A percentile compares a stretch with the other conserved stretches of the same genome.
Evolutionary conservation across 495 filamentous ascomycete species (phyloP).

Genomic region (Gamarada debralockiae): DNA sequence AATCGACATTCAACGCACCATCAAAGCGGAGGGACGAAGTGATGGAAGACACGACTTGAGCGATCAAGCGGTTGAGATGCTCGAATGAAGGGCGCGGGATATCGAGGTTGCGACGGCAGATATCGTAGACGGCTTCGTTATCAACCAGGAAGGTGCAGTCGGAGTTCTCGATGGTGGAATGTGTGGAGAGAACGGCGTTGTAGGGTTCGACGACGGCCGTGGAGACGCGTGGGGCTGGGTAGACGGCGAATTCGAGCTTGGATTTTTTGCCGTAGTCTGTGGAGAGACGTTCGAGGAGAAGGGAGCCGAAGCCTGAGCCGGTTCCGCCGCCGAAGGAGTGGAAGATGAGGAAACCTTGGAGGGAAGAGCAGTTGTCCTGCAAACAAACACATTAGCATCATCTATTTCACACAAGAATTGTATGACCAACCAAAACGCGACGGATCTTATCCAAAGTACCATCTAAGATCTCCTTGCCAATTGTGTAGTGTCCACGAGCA

Average conservation of each 20-base stretch:
- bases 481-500: constrained; percentile 89
- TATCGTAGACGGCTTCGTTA: constrained; percentile 88
- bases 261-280: constrained; percentile 92
- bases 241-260: constrained; percentile 90
- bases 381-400: not conserved
- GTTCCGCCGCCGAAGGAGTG: constrained; percentile 93
- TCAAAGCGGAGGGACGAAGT: constrained; percentile 88
- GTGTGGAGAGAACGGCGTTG: constrained; percentile 86
- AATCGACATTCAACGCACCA: constrained; percentile 85
- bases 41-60: constrained; percentile 89
- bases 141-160: constrained; percentile 93
- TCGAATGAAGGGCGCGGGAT: constrained; percentile 83
- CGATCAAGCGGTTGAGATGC: constrained; percentile 87
- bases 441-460: constrained; percentile 80
- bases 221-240: constrained; percentile 80
- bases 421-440: constrained; percentile 49
- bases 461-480: constrained; percentile 88
- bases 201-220: constrained; percentile 91
- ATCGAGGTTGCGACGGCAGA: constrained; percentile 84
- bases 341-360: constrained; percentile 91
- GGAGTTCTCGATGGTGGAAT: constrained; percentile 91
- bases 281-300: constrained; percentile 81
- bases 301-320: constrained; percentile 84
- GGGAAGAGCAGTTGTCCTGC: constrained; percentile 77
- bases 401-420: constrained; percentile 14